phyloP scores from a whole-genome alignment of 2,329 filamentous ascomycete species.

The Lasiodiplodia sp. region DNA sequence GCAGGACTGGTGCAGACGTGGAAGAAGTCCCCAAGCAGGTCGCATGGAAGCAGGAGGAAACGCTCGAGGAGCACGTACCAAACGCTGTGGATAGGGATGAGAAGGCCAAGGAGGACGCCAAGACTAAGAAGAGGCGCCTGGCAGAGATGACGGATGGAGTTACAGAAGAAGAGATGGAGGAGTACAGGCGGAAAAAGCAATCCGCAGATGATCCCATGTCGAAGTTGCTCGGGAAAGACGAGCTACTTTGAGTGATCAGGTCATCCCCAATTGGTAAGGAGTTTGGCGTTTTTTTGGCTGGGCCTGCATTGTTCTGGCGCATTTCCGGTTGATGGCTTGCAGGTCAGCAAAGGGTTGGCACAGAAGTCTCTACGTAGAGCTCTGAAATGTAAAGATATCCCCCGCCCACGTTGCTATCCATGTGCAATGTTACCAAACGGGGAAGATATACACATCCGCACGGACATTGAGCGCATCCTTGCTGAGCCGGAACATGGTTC shows the following conservation, averaged over 20 bases:
- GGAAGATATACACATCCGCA: not conserved
- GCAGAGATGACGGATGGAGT: constrained; percentile 81
- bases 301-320: not conserved
- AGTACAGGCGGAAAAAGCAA: constrained; percentile 78
- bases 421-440: not conserved
- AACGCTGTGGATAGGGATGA: constrained; percentile 52
- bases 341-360: constrained; percentile 6
- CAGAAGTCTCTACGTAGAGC: constrained; percentile 1
- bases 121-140: constrained; percentile 73
- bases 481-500: not conserved
- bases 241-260: constrained; percentile 54
- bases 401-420: not conserved
- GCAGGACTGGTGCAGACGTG: constrained; percentile 59
- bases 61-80: constrained; percentile 50
- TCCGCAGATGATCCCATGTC: constrained; percentile 88
- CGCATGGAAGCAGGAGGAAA: constrained; percentile 53
- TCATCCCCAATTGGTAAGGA: not conserved
- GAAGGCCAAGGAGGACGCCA: constrained; percentile 48
- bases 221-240: constrained; percentile 76
- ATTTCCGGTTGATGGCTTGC: not conserved
- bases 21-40: constrained; percentile 47
- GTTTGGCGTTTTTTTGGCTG: constrained; percentile 4
- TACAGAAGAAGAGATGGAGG: constrained; percentile 84
- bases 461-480: not conserved
- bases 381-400: constrained; percentile 21